A percentile compares a stretch with the other conserved stretches of the same genome.
These are phyloP conservation scores for Aristolochia fimbriata DNA, from an alignment of 164 flowering plant genomes.

Conservation along the genomic window DNA sequence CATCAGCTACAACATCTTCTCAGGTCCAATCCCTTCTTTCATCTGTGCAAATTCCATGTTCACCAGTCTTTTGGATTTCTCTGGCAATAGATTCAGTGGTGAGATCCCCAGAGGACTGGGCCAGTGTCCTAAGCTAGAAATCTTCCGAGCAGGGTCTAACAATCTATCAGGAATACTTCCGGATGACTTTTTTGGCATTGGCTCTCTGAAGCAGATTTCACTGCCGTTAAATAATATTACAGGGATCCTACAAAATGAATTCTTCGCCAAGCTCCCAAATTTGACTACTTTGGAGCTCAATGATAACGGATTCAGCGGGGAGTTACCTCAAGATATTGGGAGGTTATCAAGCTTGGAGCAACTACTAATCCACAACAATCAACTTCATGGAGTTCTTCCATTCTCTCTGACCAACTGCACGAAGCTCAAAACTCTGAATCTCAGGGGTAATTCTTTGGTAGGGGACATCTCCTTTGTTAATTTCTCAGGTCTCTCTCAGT, in stretches of 20 bases:
- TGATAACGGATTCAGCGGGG: conserved; percentile 47
- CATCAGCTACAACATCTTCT: conserved; percentile 56
- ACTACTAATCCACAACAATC: conserved; percentile 54
- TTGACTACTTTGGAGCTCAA: conserved; percentile 36
- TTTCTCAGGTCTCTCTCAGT: conserved; percentile 43
- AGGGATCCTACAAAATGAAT: conserved; percentile 39
- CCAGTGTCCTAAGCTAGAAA: conserved; percentile 39
- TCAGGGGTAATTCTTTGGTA: conserved; percentile 58
- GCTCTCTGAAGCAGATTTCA: conserved; percentile 49
- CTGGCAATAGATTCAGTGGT: conserved; percentile 51
- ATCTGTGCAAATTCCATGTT: conserved; percentile 35
- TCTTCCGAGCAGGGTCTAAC: conserved; percentile 41
- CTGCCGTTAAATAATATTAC: conserved; percentile 46
- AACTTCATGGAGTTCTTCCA: conserved; percentile 54
- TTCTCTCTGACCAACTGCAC: conserved; percentile 39
- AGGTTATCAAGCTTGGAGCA: conserved; percentile 39
- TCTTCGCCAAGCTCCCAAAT: conserved; percentile 48
- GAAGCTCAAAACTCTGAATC: conserved; percentile 48
- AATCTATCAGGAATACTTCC: conserved; percentile 54
- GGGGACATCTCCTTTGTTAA: conserved; percentile 37
- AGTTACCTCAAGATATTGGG: conserved; percentile 50
- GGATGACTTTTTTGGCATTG: conserved; percentile 31
- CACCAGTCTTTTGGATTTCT: conserved; percentile 49
- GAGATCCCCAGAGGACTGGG: conserved; percentile 26
- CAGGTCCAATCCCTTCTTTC: conserved; percentile 29